phyloP scores from a whole-genome alignment of 78 protist species.

The Dictyostelium brefeldianum region DNA sequence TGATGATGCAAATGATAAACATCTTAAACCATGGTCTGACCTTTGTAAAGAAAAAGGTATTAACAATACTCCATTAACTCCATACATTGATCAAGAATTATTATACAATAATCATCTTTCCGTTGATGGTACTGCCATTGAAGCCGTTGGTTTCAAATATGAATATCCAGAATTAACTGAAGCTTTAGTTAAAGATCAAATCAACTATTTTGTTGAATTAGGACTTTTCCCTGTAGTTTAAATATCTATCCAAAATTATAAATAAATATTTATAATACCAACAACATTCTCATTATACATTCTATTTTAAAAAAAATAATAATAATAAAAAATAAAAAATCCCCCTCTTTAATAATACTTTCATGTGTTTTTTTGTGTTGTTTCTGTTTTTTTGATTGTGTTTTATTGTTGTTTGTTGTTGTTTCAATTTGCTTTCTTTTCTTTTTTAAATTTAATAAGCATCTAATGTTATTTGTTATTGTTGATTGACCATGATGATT shows the following conservation, averaged over 20 bases:
- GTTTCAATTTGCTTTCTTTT: background rate
- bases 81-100: constrained; percentile 95
- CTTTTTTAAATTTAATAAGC: too few relatives aligned
- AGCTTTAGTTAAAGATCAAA: constrained; percentile 72
- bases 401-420: too few relatives aligned
- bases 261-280: too few relatives aligned
- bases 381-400: background rate
- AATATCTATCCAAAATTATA: background rate
- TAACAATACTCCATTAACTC: constrained; percentile 93
- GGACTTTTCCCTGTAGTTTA: constrained; percentile 67
- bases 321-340: too few relatives aligned
- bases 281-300: too few relatives aligned
- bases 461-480: background rate
- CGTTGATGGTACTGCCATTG: constrained; percentile 94
- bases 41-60: constrained; percentile 87
- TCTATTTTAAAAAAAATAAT: too few relatives aligned
- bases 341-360: background rate
- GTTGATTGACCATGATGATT: background rate
- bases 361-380: background rate
- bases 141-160: constrained; percentile 91
- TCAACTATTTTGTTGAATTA: constrained; percentile 59
- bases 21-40: constrained; percentile 96
- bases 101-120: constrained; percentile 88
- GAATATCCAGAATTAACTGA: constrained; percentile 82
- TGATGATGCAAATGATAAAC: constrained; percentile 94